Conservation (phyloP, 23 red algal species). For the Gracilaria domingensis region DNA sequence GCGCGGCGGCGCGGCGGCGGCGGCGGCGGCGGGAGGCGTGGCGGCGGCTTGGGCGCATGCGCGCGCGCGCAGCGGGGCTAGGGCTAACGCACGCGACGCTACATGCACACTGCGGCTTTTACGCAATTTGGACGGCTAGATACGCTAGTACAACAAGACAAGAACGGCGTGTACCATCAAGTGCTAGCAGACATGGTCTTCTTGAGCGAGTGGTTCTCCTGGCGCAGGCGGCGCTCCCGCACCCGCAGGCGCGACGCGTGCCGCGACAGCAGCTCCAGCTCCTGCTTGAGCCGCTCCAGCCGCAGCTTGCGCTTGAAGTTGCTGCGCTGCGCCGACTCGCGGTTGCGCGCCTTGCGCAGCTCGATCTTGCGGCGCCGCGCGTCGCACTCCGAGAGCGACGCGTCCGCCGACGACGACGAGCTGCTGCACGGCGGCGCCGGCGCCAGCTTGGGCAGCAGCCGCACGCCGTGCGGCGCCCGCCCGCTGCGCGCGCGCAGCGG, state of each 20-base stretch:
- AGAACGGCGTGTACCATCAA: too few species aligned
- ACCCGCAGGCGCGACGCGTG: constrained; percentile 17
- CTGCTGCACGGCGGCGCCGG: not conserved
- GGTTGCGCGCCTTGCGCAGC: constrained; percentile 55
- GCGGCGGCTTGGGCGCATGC: too few species aligned
- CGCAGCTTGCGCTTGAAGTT: constrained; percentile 46
- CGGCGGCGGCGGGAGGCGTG: too few species aligned
- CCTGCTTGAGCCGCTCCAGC: constrained; percentile 35
- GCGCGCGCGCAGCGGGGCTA: too few species aligned
- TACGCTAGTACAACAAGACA: too few species aligned
- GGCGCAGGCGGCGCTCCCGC: constrained; percentile 12
- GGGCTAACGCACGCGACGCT: too few species aligned
- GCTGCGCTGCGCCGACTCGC: constrained; percentile 59
- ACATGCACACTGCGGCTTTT: too few species aligned
- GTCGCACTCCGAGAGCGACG: not conserved
- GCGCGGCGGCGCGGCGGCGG: too few species aligned
- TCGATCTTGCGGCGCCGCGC: constrained; percentile 28
- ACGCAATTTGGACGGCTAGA: too few species aligned
- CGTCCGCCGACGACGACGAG: not conserved
- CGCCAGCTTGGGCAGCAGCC: not conserved
- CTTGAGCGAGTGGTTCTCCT: constrained; percentile 28
- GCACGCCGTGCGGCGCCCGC: not conserved
- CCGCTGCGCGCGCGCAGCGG: not conserved
- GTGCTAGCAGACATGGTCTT: not conserved
- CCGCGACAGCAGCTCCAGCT: not conserved